Evolutionary conservation across 2,329 filamentous ascomycete genomes (phyloP).

Genomic region (Diaporthe longicolla): DNA sequence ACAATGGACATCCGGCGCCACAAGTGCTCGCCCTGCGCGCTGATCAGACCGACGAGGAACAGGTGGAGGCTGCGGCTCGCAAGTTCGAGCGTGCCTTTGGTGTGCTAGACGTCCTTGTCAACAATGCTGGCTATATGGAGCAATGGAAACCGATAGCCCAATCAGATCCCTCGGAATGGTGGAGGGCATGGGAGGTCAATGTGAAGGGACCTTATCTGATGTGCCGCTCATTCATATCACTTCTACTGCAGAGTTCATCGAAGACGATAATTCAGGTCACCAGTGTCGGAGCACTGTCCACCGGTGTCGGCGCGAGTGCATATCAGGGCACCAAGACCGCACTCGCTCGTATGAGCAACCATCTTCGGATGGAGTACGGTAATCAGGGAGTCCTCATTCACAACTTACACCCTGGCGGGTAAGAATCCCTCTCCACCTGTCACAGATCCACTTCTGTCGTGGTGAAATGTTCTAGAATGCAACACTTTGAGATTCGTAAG

Average conservation of each 20-base stretch:
- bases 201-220: conserved; percentile 63
- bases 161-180: conserved; percentile 60
- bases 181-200: conserved; percentile 64
- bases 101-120: conserved; percentile 55
- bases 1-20: conserved; percentile 47
- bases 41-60: conserved; percentile 50
- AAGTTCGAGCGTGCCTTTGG: conserved; percentile 47
- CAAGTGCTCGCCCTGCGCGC: conserved; percentile 48
- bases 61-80: conserved; percentile 48
- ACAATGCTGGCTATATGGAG: conserved; percentile 59
- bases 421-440: too few relatives aligned
- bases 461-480: too few relatives aligned
- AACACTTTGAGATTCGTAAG: too few relatives aligned
- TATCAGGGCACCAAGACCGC: conserved; percentile 64
- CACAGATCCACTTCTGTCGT: too few relatives aligned
- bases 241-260: conserved; percentile 53
- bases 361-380: conserved; percentile 58
- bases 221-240: conserved; percentile 63
- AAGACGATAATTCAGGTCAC: conserved; percentile 59
- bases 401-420: conserved; percentile 59
- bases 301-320: conserved; percentile 53
- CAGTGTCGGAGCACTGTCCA: conserved; percentile 56
- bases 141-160: conserved; percentile 53
- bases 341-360: conserved; percentile 60
- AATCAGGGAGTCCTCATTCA: conserved; percentile 58